Conservation (phyloP, 2,329 filamentous ascomycete species). For the Aureobasidium sp. region DNA sequence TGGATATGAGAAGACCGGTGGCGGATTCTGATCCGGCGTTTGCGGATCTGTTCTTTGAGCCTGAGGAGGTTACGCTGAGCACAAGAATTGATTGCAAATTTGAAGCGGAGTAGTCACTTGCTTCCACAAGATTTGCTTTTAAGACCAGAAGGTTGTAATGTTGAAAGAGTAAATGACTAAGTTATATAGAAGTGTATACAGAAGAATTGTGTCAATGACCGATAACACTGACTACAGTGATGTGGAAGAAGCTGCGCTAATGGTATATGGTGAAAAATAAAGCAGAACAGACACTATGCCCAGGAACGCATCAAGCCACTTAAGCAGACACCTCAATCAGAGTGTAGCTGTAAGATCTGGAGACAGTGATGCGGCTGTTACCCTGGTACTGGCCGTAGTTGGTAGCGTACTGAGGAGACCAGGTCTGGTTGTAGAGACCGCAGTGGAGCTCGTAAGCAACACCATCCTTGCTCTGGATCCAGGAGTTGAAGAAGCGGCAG, state of each 20-base stretch:
- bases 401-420: slow-evolving; percentile 21
- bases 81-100: slow-evolving; percentile 8
- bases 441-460: slow-evolving; percentile 33
- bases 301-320: not conserved
- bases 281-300: not conserved
- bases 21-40: not conserved
- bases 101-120: not conserved
- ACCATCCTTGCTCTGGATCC: slow-evolving; percentile 34
- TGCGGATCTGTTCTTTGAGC: slow-evolving; percentile 9
- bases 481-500: slow-evolving; percentile 32
- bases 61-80: slow-evolving; percentile 6
- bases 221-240: not conserved
- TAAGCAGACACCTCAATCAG: slow-evolving; percentile 10
- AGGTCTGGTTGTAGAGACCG: slow-evolving; percentile 29
- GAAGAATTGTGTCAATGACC: not conserved
- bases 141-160: no score
- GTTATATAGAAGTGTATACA: not conserved
- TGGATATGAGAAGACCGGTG: not conserved
- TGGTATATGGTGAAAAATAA: not conserved
- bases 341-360: slow-evolving; percentile 17
- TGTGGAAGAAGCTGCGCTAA: not conserved
- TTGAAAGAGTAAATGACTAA: not conserved
- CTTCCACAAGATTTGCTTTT: no score
- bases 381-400: slow-evolving; percentile 21
- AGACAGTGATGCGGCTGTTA: slow-evolving; percentile 16